Percentiles rank a stretch among this genome's conserved stretches.
These are phyloP conservation scores for Cryptosporidium ubiquitum DNA, from an alignment of 169 alveolate genomes.

Conservation along the genomic window DNA sequence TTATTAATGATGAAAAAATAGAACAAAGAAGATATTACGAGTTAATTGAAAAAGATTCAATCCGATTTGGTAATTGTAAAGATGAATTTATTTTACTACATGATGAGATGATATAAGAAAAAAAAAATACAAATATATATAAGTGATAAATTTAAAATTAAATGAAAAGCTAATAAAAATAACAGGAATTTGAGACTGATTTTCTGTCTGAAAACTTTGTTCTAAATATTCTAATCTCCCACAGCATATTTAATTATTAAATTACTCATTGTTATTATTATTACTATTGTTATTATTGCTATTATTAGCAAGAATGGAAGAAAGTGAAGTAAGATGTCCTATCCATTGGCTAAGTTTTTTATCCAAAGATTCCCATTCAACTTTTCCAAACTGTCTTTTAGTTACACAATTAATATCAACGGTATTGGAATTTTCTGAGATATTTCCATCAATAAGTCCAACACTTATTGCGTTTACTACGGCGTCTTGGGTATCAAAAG, in stretches of 20 bases:
- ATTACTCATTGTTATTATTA: neutral
- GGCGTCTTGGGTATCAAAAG: conserved; percentile 68
- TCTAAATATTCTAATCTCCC: neutral
- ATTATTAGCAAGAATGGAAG: conserved; percentile 5
- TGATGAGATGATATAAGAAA: conserved; percentile 55
- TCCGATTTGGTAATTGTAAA: conserved; percentile 83
- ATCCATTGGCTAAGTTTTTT: conserved; percentile 53
- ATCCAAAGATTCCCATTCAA: conserved; percentile 49
- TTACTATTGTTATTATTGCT: neutral
- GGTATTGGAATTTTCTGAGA: conserved; percentile 39
- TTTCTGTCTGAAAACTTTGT: neutral
- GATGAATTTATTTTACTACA: conserved; percentile 85
- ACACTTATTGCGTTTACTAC: conserved; percentile 68
- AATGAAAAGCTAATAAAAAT: neutral
- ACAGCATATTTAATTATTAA: neutral
- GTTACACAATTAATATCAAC: conserved; percentile 44
- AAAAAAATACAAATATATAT: neutral
- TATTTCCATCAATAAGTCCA: conserved; percentile 59
- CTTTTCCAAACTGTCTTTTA: conserved; percentile 54
- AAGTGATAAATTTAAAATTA: neutral
- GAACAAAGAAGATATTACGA: conserved; percentile 93
- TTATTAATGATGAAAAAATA: conserved; percentile 89
- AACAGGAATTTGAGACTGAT: conserved; percentile 1
- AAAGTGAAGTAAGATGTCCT: conserved; percentile 4
- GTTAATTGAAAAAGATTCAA: conserved; percentile 84